Evolutionary conservation across 257 asterid genomes (phyloP).

Genomic region (Przewalskia tangutica): DNA sequence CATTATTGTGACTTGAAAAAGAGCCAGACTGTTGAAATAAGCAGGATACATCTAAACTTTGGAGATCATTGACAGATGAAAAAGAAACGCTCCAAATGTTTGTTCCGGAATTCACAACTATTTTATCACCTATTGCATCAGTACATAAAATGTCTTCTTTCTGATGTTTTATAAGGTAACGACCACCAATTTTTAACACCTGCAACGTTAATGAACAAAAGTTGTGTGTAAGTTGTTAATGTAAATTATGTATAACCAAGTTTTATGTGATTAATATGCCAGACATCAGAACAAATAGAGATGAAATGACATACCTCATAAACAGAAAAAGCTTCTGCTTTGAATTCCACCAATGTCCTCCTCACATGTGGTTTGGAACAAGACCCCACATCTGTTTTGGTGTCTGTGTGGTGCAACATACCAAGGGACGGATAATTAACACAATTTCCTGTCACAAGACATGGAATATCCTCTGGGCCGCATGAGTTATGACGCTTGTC

Average conservation of each 20-base stretch:
- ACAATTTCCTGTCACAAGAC: conserved; percentile 35
- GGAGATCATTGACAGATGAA: conserved; percentile 31
- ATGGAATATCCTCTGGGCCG: conserved; percentile 29
- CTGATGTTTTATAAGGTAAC: conserved; percentile 47
- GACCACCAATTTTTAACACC: conserved; percentile 57
- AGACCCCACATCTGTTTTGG: conserved; percentile 21
- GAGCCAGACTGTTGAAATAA: conserved; percentile 4
- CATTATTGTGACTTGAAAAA: conserved; percentile 19
- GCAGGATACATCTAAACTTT: conserved; percentile 25
- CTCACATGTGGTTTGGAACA: conserved; percentile 31
- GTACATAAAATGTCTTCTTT: conserved; percentile 34
- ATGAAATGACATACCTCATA: conserved; percentile 43
- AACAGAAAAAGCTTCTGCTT: conserved; percentile 34
- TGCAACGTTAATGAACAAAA: conserved; percentile 25
- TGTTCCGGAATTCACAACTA: conserved; percentile 33
- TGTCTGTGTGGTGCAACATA: conserved; percentile 30
- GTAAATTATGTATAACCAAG: not conserved
- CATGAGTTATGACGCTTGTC: conserved; percentile 10
- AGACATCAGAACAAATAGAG: not conserved
- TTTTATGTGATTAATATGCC: not conserved
- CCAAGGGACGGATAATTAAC: conserved; percentile 27
- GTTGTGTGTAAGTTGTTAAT: not conserved
- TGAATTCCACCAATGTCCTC: conserved; percentile 56
- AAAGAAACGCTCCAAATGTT: conserved; percentile 44
- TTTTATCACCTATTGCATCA: conserved; percentile 22